Evolutionary conservation across 768 basidiomycete genomes (phyloP), one percentile per base, ranked within the genome.

Genomic region (Basidioascus undulatus): DNA sequence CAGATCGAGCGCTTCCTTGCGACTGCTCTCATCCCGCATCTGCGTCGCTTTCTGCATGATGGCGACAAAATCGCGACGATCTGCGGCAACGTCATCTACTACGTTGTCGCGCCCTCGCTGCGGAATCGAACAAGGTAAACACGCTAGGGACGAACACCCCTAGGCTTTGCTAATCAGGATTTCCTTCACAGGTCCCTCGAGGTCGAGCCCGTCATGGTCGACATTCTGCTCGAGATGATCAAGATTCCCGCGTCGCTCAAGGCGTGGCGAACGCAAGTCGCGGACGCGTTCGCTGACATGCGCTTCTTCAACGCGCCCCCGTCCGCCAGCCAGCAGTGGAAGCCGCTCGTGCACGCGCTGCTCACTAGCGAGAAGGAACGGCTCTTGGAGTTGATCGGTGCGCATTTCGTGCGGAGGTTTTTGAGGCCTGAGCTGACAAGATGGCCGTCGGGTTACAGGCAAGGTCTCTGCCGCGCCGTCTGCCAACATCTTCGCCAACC

Each of bases 401-500:
- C 69, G 61, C n/a, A n/a, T n/a, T n/a, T n/a, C n/a, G n/a, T n/a
- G n/a, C n/a, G n/a, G n/a, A n/a, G n/a, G n/a, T n/a, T n/a, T n/a
- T 58, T 13, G 2, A 21, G 21, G 20, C 12, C 27, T 2, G 18
- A 5, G 15, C 32, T 2, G 1, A 26, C 13, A 18, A 0, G 24
- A 35, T 36, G 11, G 41, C 4, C 5, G 9, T 6, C 24, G 28
- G 11, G 18, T 12, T 32, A 11, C 45, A 60, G 59, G 43, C 39
- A 50, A 53, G 21, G 71, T 89, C 39, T 73, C 79, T 1, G 72
- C 79, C 3, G 71, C 74, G 0, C 76, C 92, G 1, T 89, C 87
- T 0, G 75, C 83, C 16, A 96, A 92, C 51, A 92, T 98, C 41
- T 98, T 98, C 58, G 76, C 83, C 24, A 96, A 84, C 53, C 65